A percentile compares a stretch with the other conserved stretches of the same genome.
Evolutionary conservation across 2,329 filamentous ascomycete genomes (phyloP).

Genomic region (Annulohypoxylon truncatum): DNA sequence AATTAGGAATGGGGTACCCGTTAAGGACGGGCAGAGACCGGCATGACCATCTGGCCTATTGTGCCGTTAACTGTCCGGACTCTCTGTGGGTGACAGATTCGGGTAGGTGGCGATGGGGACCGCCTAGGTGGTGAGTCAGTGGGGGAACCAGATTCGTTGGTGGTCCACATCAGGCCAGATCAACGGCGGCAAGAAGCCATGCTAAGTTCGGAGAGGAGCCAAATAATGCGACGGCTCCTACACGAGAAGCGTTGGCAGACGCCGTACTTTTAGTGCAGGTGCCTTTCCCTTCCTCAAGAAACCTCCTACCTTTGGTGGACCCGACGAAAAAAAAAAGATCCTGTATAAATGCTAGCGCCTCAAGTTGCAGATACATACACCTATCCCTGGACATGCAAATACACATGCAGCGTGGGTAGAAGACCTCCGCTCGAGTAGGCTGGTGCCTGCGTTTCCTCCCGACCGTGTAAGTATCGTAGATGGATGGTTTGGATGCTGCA

Average conservation of each 20-base stretch:
- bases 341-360: slow-evolving; percentile 27
- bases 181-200: slow-evolving; percentile 24
- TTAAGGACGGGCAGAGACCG: slow-evolving; percentile 20
- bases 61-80: slow-evolving; percentile 16
- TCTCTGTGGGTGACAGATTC: slow-evolving; percentile 31
- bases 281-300: slow-evolving; percentile 23
- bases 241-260: slow-evolving; percentile 24
- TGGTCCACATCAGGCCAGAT: slow-evolving; percentile 34
- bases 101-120: slow-evolving; percentile 33
- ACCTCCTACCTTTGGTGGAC: slow-evolving; percentile 27
- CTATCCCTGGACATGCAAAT: slow-evolving; percentile 26
- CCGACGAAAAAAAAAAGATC: slow-evolving; percentile 22
- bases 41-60: slow-evolving; percentile 20
- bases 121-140: slow-evolving; percentile 27
- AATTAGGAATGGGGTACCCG: slow-evolving; percentile 30
- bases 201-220: slow-evolving; percentile 32
- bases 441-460: slow-evolving; percentile 32
- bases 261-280: slow-evolving; percentile 15
- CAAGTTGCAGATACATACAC: slow-evolving; percentile 21
- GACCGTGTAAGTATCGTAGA: slow-evolving; percentile 23
- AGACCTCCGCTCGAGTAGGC: slow-evolving; percentile 24
- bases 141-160: slow-evolving; percentile 29
- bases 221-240: slow-evolving; percentile 26
- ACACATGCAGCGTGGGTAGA: slow-evolving; percentile 29
- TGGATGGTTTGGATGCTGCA: slow-evolving; percentile 31